Conservation (phyloP, 352 stramenopile genomes). For the Globisporangium canariense region DNA sequence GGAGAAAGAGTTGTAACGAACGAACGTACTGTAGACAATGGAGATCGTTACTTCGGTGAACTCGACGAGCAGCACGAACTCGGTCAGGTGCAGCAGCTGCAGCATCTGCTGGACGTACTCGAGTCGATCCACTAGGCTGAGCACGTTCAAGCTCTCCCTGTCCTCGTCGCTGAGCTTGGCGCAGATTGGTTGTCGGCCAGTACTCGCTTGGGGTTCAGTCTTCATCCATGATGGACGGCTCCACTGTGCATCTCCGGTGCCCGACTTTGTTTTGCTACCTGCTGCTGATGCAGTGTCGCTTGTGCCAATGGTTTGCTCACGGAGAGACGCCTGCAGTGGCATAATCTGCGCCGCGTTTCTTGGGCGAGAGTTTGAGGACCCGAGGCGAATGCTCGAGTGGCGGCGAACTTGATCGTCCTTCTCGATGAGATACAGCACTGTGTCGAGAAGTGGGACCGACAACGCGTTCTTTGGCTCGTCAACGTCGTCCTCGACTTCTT, state of each 20-base stretch:
- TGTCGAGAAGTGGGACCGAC: not conserved
- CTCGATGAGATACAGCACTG: not conserved
- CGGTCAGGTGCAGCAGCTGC: conserved; percentile 9
- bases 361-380: not conserved
- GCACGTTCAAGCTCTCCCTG: too few species aligned
- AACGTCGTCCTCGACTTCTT: not conserved
- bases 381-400: not conserved
- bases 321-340: not conserved
- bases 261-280: not conserved
- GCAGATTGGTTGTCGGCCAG: too few species aligned
- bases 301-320: not conserved
- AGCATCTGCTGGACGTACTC: not conserved
- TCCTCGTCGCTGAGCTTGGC: too few species aligned
- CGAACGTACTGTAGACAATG: conserved; percentile 14
- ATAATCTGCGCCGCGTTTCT: not conserved
- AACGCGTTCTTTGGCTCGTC: not conserved
- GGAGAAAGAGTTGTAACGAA: too few species aligned
- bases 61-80: conserved; percentile 18
- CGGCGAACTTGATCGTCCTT: not conserved
- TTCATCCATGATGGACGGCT: too few species aligned
- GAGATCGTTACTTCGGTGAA: conserved; percentile 20
- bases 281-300: not conserved
- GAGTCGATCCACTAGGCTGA: too few species aligned
- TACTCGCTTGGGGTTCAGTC: too few species aligned
- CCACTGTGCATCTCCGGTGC: not conserved